Evolutionary conservation across 805 yeast genomes (phyloP).

Genomic region (Ogataea paradorogensis): DNA sequence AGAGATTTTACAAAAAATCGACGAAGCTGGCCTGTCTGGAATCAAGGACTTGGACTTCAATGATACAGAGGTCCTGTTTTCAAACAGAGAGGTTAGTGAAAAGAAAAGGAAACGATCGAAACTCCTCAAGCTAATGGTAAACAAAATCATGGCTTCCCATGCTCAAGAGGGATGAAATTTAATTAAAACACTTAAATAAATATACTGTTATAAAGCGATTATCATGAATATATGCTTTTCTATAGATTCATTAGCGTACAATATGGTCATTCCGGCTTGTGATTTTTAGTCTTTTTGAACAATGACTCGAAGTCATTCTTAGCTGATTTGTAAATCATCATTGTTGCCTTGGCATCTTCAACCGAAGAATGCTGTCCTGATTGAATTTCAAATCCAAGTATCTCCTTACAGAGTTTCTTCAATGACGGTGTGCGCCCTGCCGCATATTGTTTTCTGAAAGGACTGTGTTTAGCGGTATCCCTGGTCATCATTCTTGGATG

Average conservation of each 20-base stretch:
- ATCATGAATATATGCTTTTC: slow-evolving; percentile 1
- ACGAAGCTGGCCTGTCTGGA: slow-evolving; percentile 24
- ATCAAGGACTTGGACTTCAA: slow-evolving; percentile 18
- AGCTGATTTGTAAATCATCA: slow-evolving; percentile 67
- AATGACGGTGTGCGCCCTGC: slow-evolving; percentile 72
- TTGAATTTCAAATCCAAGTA: slow-evolving; percentile 63
- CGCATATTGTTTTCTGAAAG: slow-evolving; percentile 54
- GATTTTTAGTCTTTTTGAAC: not conserved
- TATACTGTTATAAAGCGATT: not conserved
- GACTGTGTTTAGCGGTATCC: slow-evolving; percentile 68
- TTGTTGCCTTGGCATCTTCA: slow-evolving; percentile 87
- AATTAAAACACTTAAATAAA: not conserved
- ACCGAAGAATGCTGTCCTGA: slow-evolving; percentile 78
- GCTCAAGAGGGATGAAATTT: slow-evolving; percentile 19
- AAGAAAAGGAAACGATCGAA: slow-evolving; percentile 7
- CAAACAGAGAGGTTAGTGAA: not conserved
- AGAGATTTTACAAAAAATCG: slow-evolving; percentile 22
- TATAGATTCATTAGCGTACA: not conserved
- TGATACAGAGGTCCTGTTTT: slow-evolving; percentile 15
- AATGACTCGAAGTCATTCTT: slow-evolving; percentile 58
- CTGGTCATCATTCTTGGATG: slow-evolving; percentile 64
- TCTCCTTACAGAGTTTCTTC: slow-evolving; percentile 58
- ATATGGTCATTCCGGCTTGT: not conserved
- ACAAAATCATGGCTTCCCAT: slow-evolving; percentile 19
- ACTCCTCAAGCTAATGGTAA: slow-evolving; percentile 15